Conservation (phyloP, 768 basidiomycete genomes). For the Leccinum sublutescens region DNA sequence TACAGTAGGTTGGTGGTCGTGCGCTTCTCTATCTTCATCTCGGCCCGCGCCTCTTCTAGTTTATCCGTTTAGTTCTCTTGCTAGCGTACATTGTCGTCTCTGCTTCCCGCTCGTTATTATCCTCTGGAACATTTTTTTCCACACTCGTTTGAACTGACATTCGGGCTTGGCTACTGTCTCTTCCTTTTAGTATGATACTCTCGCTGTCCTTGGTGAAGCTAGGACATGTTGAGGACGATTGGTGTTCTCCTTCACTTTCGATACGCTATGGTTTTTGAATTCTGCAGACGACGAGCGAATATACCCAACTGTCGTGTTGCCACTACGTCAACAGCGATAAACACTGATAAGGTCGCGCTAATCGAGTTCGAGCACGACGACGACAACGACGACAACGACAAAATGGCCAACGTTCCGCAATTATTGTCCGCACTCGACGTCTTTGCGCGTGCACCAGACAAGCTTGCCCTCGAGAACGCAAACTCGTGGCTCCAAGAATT, state of each 20-base stretch:
- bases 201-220: constrained; percentile 37
- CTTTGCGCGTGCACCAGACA: constrained; percentile 80
- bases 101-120: constrained; percentile 32
- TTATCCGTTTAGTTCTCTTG: constrained; percentile 35
- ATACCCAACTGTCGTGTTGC: constrained; percentile 37
- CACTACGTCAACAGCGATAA: constrained; percentile 34
- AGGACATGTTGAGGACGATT: constrained; percentile 26
- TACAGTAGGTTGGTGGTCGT: constrained; percentile 31
- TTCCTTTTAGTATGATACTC: constrained; percentile 47
- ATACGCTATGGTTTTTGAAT: constrained; percentile 15
- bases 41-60: constrained; percentile 38
- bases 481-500: constrained; percentile 98
- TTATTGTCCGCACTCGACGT: constrained; percentile 76
- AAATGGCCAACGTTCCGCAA: constrained; percentile 69
- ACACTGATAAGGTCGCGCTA: constrained; percentile 23
- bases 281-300: constrained; percentile 22
- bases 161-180: constrained; percentile 45
- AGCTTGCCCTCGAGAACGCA: constrained; percentile 76
- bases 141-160: constrained; percentile 63
- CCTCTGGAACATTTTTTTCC: constrained; percentile 44
- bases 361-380: constrained; percentile 5
- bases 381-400: constrained; percentile 14
- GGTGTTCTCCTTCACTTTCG: constrained; percentile 10
- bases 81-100: constrained; percentile 42
- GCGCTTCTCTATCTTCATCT: constrained; percentile 23